Percentiles rank a stretch among this genome's conserved stretches.
Conservation (phyloP, 768 basidiomycete species). For the Panellus pusillus region DNA sequence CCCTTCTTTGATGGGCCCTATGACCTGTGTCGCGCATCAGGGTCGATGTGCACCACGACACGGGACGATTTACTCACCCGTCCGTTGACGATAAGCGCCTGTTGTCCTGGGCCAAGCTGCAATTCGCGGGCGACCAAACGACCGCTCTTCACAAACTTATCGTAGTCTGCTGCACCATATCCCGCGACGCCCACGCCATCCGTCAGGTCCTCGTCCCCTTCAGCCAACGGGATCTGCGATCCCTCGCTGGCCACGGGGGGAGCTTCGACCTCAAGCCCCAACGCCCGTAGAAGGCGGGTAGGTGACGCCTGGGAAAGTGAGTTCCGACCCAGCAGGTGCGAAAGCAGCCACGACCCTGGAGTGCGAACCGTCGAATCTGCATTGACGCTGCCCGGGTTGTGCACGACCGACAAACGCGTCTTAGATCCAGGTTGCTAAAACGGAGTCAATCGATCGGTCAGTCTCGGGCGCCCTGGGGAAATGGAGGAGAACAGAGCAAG, state of each 20-base stretch:
- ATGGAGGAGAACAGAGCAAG: neutral
- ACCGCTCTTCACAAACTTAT: conserved; percentile 44
- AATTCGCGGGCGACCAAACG: conserved; percentile 54
- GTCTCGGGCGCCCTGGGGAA: neutral
- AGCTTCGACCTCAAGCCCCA: conserved; percentile 29
- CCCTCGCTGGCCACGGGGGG: conserved; percentile 17
- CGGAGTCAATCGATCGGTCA: neutral
- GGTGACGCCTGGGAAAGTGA: conserved; percentile 41
- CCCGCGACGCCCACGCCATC: conserved; percentile 34
- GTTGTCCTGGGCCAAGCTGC: conserved; percentile 58
- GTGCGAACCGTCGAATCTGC: conserved; percentile 20
- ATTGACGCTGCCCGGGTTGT: conserved; percentile 52
- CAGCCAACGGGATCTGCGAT: conserved; percentile 41
- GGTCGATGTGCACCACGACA: neutral
- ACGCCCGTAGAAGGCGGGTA: conserved; percentile 37
- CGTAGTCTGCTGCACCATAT: conserved; percentile 36
- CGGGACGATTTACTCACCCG: conserved; percentile 51
- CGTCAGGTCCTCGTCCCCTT: conserved; percentile 32
- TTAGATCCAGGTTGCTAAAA: conserved; percentile 45
- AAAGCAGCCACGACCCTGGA: conserved; percentile 46
- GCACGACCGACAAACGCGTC: conserved; percentile 74
- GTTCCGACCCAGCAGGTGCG: conserved; percentile 46
- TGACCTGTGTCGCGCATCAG: conserved; percentile 47
- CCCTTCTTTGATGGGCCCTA: conserved; percentile 66
- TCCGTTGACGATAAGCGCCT: conserved; percentile 77